phyloP scores from a whole-genome alignment of 768 basidiomycete species.

The Rhizopogon roseolus region DNA sequence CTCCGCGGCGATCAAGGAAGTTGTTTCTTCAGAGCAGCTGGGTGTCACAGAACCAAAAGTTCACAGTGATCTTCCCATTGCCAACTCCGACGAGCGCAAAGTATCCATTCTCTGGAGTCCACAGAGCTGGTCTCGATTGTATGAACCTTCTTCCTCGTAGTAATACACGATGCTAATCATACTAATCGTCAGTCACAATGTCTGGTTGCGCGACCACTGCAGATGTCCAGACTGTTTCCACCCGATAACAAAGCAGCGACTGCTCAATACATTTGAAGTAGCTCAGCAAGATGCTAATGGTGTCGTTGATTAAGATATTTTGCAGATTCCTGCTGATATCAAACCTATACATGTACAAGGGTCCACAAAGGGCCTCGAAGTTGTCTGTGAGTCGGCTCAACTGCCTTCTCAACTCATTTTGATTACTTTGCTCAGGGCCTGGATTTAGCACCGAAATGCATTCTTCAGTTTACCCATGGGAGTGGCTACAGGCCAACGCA shows the following conservation, averaged over 20 bases:
- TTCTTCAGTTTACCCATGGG: conserved; percentile 82
- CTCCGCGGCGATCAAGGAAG: not conserved
- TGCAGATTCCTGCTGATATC: conserved; percentile 74
- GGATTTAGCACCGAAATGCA: conserved; percentile 44
- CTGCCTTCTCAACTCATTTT: not conserved
- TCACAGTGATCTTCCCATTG: conserved; percentile 39
- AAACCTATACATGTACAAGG: conserved; percentile 55
- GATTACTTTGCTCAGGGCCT: conserved; percentile 14
- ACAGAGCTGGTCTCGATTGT: conserved; percentile 75
- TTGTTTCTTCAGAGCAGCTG: conserved; percentile 24
- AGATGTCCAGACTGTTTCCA: conserved; percentile 86
- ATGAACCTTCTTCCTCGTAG: conserved; percentile 22
- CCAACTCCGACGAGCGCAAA: conserved; percentile 52
- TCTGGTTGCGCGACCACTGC: conserved; percentile 93
- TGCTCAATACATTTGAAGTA: conserved; percentile 83
- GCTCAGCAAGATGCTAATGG: conserved; percentile 7
- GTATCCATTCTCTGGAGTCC: conserved; percentile 74
- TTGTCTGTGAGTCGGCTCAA: conserved; percentile 55
- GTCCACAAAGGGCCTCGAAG: conserved; percentile 58
- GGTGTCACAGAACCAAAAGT: conserved; percentile 13
- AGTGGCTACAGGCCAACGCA: conserved; percentile 72
- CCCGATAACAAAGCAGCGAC: conserved; percentile 81
- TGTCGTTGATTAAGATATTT: conserved; percentile 1
- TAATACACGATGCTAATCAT: not conserved
- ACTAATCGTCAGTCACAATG: conserved; percentile 60